Conservation (phyloP, 2,329 filamentous ascomycete genomes). For the Nemania sp. region DNA sequence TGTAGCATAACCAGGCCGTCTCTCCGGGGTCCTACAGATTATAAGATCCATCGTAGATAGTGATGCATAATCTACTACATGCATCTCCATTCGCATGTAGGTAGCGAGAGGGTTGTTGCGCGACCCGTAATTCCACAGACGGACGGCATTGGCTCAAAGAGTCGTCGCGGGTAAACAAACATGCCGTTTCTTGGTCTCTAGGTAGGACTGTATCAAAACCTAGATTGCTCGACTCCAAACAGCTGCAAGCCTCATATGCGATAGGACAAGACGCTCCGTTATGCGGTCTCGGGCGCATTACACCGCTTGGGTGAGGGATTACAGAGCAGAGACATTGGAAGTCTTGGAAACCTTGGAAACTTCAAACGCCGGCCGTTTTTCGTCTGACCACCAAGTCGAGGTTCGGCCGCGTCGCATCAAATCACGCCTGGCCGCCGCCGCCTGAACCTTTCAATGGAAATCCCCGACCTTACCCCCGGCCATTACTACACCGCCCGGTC, state of each 20-base stretch:
- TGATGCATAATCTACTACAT: too few relatives aligned
- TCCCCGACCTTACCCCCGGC: neutral
- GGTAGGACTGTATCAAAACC: too few relatives aligned
- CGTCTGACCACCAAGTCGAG: slow-evolving; percentile 14
- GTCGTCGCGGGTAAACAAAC: too few relatives aligned
- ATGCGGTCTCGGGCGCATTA: neutral
- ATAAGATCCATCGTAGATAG: too few relatives aligned
- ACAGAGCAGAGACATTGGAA: neutral
- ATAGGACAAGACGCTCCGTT: neutral
- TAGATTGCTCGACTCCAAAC: neutral
- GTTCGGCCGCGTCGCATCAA: neutral
- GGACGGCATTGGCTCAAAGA: too few relatives aligned
- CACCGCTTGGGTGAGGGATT: neutral
- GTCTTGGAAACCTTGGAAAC: neutral
- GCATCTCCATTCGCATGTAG: too few relatives aligned
- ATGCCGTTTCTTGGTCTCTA: too few relatives aligned
- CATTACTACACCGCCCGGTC: neutral
- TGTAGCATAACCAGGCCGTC: too few relatives aligned
- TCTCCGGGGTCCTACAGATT: too few relatives aligned
- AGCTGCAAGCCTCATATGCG: neutral
- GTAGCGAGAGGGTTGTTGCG: too few relatives aligned
- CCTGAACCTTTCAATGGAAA: neutral
- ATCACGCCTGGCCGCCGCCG: neutral
- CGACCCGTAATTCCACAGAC: too few relatives aligned
- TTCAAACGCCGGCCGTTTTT: slow-evolving; percentile 9